Conservation (phyloP, 2,329 filamentous ascomycete species). For the Pestalotiopsis sp. region DNA sequence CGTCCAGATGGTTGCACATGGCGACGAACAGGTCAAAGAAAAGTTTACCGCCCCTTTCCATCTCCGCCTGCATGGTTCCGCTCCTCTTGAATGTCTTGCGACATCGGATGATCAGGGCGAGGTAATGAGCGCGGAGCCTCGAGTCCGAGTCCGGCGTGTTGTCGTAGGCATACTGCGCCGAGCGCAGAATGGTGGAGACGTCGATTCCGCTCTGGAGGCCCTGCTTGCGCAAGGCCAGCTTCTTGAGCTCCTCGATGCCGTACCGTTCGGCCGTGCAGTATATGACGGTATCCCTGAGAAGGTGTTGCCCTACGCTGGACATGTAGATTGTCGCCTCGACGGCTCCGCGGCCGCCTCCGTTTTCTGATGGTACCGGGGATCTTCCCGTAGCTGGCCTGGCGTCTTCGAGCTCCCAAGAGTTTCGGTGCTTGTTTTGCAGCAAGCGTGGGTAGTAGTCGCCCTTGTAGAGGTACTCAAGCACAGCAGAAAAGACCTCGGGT, state of each 20-base stretch:
- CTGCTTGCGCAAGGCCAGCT: slow-evolving; percentile 89
- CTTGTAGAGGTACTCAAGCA: slow-evolving; percentile 97
- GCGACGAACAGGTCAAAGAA: slow-evolving; percentile 99
- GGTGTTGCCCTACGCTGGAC: slow-evolving; percentile 70
- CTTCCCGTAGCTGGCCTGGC: slow-evolving; percentile 40
- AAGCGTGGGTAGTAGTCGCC: slow-evolving; percentile 93
- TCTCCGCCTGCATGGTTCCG: slow-evolving; percentile 98
- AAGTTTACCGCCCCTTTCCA: slow-evolving; percentile 92
- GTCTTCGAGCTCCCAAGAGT: slow-evolving; percentile 90
- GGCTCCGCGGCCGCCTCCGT: slow-evolving; percentile 40
- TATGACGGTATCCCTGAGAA: slow-evolving; percentile 90
- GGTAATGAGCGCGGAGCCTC: slow-evolving; percentile 92
- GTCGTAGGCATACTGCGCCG: slow-evolving; percentile 92
- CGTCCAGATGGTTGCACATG: slow-evolving; percentile 97
- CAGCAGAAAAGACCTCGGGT: slow-evolving; percentile 88
- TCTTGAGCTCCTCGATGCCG: slow-evolving; percentile 90
- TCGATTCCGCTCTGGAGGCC: slow-evolving; percentile 91
- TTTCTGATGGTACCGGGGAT: slow-evolving; percentile 47
- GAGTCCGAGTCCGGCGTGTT: slow-evolving; percentile 94
- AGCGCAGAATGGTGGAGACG: slow-evolving; percentile 87
- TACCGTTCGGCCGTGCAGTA: slow-evolving; percentile 93
- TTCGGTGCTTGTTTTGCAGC: slow-evolving; percentile 81
- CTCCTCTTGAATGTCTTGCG: slow-evolving; percentile 97
- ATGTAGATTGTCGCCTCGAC: slow-evolving; percentile 80
- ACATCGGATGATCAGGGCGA: slow-evolving; percentile 95